Evolutionary conservation across 2,329 filamentous ascomycete species (phyloP).

Genomic region (Talaromyces sp.): DNA sequence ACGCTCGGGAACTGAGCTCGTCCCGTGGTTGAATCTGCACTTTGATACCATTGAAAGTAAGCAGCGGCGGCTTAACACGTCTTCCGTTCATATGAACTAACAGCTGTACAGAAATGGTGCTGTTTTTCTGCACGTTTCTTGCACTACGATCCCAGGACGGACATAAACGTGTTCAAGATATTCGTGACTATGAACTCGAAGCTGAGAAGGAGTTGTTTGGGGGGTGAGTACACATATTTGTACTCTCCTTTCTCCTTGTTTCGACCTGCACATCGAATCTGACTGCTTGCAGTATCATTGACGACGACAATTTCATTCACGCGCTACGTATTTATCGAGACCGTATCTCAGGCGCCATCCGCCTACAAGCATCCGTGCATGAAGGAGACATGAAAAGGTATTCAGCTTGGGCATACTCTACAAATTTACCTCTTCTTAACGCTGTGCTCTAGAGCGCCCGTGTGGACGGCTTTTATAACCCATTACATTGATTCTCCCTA

Average conservation of each 20-base stretch:
- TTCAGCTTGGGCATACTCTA: constrained; percentile 2
- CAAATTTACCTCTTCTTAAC: not conserved
- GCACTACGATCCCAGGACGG: constrained; percentile 55
- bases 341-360: constrained; percentile 45
- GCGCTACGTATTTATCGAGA: constrained; percentile 53
- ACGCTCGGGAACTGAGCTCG: constrained; percentile 35
- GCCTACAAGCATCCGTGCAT: constrained; percentile 53
- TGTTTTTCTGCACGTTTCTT: constrained; percentile 54
- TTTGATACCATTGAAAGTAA: constrained; percentile 53
- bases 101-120: constrained; percentile 44
- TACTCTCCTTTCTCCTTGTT: not conserved
- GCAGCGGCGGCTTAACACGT: constrained; percentile 13
- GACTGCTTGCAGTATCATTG: constrained; percentile 41
- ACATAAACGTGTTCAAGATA: constrained; percentile 32
- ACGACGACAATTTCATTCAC: constrained; percentile 49
- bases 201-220: constrained; percentile 47
- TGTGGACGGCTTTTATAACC: constrained; percentile 58
- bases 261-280: not conserved
- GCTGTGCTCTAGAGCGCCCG: constrained; percentile 42
- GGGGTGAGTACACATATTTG: constrained; percentile 36
- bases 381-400: constrained; percentile 49
- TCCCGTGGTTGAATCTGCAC: constrained; percentile 51
- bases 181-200: constrained; percentile 48
- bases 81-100: not conserved
- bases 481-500: constrained; percentile 41